Evolutionary conservation across 1,284 basidiomycete species (phyloP).

Genomic region (Exsudoporus floridanus): DNA sequence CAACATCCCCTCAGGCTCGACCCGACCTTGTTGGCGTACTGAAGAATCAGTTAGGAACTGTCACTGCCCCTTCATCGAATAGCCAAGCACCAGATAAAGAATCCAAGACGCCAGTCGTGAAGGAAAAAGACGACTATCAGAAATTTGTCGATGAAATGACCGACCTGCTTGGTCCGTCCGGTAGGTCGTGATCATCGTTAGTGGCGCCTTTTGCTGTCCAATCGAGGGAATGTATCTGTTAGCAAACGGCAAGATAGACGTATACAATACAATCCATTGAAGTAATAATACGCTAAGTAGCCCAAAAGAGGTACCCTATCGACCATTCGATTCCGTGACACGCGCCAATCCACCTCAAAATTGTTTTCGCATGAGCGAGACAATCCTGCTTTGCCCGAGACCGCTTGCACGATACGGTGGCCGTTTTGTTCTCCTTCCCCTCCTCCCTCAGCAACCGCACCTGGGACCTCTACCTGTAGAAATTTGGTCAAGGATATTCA

Average conservation of each 20-base stretch:
- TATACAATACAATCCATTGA: background rate
- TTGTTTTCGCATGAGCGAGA: slow-evolving; percentile 28
- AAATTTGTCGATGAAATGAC: slow-evolving; percentile 75
- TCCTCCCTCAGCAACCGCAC: slow-evolving; percentile 54
- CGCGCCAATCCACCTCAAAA: background rate
- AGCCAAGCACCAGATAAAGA: slow-evolving; percentile 29
- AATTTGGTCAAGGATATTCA: slow-evolving; percentile 66
- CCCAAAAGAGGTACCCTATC: background rate
- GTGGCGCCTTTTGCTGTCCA: background rate
- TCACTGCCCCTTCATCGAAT: slow-evolving; percentile 16
- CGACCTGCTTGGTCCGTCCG: slow-evolving; percentile 45
- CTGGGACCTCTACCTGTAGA: slow-evolving; percentile 63
- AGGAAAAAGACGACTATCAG: slow-evolving; percentile 67
- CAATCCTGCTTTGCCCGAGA: slow-evolving; percentile 46
- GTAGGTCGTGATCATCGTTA: slow-evolving; percentile 11
- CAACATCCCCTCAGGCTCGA: slow-evolving; percentile 39
- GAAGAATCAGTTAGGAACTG: slow-evolving; percentile 55
- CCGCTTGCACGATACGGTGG: slow-evolving; percentile 54
- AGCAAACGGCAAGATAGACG: background rate
- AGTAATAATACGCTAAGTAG: slow-evolving; percentile 1
- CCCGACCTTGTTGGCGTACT: slow-evolving; percentile 67
- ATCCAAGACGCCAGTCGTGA: slow-evolving; percentile 23
- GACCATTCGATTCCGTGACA: slow-evolving; percentile 1
- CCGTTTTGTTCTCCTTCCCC: slow-evolving; percentile 61
- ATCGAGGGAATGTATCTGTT: background rate